Percentiles rank a stretch among this genome's conserved stretches.
Evolutionary conservation across 1,284 basidiomycete species (phyloP).

Genomic region (Cryptococcus maquisensis): DNA sequence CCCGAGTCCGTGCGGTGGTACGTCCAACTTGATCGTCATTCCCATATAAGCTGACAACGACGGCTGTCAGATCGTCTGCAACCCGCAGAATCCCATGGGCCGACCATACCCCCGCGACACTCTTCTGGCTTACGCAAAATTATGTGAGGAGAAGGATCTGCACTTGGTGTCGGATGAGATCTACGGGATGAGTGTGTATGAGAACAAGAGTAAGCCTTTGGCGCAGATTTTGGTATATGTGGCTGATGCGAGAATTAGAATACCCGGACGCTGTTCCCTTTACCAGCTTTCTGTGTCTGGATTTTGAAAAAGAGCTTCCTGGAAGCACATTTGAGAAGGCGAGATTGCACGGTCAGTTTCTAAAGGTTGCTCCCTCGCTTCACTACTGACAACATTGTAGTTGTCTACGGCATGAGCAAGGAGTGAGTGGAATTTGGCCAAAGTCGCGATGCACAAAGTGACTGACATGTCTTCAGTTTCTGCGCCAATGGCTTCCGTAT

Average conservation of each 20-base stretch:
- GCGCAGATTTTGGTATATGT: not conserved
- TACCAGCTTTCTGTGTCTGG: conserved; percentile 48
- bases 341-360: conserved; percentile 42
- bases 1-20: conserved; percentile 36
- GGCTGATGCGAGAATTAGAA: conserved; percentile 13
- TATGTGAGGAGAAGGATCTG: conserved; percentile 50
- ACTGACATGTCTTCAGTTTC: conserved; percentile 31
- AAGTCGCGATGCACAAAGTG: not conserved
- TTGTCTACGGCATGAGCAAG: conserved; percentile 49
- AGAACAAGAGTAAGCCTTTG: conserved; percentile 28
- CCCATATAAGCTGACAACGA: not conserved
- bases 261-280: conserved; percentile 39
- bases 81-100: conserved; percentile 52
- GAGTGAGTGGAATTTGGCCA: conserved; percentile 28
- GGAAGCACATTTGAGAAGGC: conserved; percentile 43
- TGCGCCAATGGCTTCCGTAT: conserved; percentile 51
- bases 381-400: conserved; percentile 14
- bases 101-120: conserved; percentile 46
- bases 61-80: conserved; percentile 42
- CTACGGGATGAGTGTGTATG: conserved; percentile 49
- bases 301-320: conserved; percentile 44
- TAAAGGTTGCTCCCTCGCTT: not conserved
- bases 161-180: conserved; percentile 52
- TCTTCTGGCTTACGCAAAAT: conserved; percentile 47
- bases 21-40: conserved; percentile 5